A percentile compares a stretch with the other conserved stretches of the same genome.
Evolutionary conservation across 257 asterid species (phyloP).

Genomic region (Coffea canephora): DNA sequence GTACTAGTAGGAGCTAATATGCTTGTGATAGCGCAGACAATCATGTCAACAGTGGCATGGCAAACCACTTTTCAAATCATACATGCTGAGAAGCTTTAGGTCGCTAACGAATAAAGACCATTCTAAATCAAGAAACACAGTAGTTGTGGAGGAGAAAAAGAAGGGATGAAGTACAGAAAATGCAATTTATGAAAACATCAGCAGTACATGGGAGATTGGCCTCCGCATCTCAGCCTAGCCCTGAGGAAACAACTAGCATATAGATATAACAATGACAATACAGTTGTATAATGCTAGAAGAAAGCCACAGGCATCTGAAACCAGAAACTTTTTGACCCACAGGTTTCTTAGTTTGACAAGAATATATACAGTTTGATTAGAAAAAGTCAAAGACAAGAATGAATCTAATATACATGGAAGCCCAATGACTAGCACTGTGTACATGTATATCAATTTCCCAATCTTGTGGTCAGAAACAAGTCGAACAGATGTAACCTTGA

Average conservation of each 20-base stretch:
- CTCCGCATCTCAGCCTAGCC: not conserved
- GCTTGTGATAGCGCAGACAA: not conserved
- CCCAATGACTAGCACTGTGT: not conserved
- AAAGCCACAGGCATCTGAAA: not conserved
- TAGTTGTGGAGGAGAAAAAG: not conserved
- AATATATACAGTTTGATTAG: not conserved
- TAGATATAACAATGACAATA: not conserved
- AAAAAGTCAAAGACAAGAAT: not conserved
- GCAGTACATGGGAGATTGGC: not conserved
- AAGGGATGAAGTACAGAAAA: not conserved
- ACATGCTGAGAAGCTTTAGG: not conserved
- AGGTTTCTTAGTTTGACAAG: too few species aligned
- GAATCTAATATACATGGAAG: not conserved
- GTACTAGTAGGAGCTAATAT: not conserved
- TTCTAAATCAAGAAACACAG: not conserved
- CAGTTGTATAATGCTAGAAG: too few species aligned
- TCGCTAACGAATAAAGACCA: not conserved
- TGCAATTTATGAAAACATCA: not conserved
- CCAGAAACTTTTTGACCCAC: not conserved
- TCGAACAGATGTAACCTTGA: constrained; percentile 45
- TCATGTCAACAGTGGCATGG: not conserved
- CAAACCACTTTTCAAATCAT: not conserved
- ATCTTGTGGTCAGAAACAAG: not conserved
- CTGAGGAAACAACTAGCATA: not conserved
- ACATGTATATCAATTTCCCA: not conserved